Conservation (phyloP, 2,329 filamentous ascomycete species). For the Lasiodiplodia theobromae region DNA sequence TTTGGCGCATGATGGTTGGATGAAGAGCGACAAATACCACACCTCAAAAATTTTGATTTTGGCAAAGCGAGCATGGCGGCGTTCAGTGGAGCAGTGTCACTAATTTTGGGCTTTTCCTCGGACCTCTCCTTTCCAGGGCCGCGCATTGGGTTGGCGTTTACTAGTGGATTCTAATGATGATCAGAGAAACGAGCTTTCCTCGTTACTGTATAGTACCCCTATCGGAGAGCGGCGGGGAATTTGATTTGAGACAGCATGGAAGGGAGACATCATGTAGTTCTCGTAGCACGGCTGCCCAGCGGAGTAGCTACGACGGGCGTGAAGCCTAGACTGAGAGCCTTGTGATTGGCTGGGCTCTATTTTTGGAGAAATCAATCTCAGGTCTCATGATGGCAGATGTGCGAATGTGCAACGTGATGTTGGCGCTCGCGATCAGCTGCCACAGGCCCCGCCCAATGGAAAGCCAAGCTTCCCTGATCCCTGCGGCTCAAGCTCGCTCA, state of each 20-base stretch:
- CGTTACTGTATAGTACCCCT: conserved; percentile 20
- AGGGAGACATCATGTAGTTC: neutral
- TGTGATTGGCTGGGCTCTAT: neutral
- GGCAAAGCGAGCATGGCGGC: conserved; percentile 25
- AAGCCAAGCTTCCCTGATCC: conserved; percentile 5
- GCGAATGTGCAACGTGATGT: neutral
- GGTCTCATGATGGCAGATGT: neutral
- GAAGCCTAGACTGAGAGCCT: neutral
- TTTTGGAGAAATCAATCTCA: neutral
- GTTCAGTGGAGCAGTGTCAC: conserved; percentile 6
- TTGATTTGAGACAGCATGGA: neutral
- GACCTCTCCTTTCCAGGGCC: neutral
- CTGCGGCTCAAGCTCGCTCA: conserved; percentile 12
- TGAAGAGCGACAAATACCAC: conserved; percentile 1
- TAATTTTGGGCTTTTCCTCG: neutral
- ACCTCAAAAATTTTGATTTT: conserved; percentile 11
- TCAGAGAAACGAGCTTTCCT: neutral
- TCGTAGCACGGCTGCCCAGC: neutral
- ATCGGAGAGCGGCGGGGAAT: neutral
- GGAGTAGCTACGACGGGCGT: neutral
- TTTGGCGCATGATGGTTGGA: conserved; percentile 20
- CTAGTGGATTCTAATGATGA: neutral
- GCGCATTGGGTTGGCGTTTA: conserved; percentile 24
- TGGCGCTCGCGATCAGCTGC: conserved; percentile 7
- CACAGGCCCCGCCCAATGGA: neutral